Evolutionary conservation across 495 filamentous ascomycete species (phyloP).

Genomic region (Podospora anserina): DNA sequence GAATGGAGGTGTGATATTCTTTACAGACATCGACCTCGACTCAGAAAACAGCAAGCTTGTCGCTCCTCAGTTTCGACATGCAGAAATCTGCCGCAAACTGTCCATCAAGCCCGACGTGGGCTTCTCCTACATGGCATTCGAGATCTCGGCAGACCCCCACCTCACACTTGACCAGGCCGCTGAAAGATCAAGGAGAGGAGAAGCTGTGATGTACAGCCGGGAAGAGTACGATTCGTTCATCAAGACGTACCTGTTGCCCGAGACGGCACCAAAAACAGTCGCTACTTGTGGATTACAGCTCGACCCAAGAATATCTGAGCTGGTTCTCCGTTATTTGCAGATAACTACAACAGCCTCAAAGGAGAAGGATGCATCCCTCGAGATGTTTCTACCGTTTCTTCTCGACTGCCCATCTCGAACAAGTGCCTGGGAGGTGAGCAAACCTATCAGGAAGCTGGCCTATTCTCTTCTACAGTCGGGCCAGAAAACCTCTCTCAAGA

Average conservation of each 20-base stretch:
- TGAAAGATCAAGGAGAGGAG: constrained; percentile 22
- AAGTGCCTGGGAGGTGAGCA: constrained; percentile 63
- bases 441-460: constrained; percentile 50
- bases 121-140: constrained; percentile 37
- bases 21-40: constrained; percentile 48
- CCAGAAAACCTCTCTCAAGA: constrained; percentile 10
- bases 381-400: constrained; percentile 58
- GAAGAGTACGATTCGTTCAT: constrained; percentile 43
- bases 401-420: constrained; percentile 56
- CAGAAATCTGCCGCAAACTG: constrained; percentile 39
- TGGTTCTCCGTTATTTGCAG: constrained; percentile 22
- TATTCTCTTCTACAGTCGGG: constrained; percentile 56
- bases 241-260: constrained; percentile 41
- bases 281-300: constrained; percentile 18
- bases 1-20: constrained; percentile 55
- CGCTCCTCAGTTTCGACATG: constrained; percentile 40
- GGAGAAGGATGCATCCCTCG: constrained; percentile 18
- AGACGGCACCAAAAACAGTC: constrained; percentile 1
- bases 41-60: constrained; percentile 22
- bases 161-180: constrained; percentile 32
- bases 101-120: constrained; percentile 25
- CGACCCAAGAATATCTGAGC: constrained; percentile 52
- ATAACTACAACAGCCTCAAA: neutral
- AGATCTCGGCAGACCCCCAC: constrained; percentile 36
- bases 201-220: constrained; percentile 17